Percentiles rank a stretch among this genome's conserved stretches.
Conservation (phyloP, 768 basidiomycete genomes). For the Rhodotorula kratochvilovae region DNA sequence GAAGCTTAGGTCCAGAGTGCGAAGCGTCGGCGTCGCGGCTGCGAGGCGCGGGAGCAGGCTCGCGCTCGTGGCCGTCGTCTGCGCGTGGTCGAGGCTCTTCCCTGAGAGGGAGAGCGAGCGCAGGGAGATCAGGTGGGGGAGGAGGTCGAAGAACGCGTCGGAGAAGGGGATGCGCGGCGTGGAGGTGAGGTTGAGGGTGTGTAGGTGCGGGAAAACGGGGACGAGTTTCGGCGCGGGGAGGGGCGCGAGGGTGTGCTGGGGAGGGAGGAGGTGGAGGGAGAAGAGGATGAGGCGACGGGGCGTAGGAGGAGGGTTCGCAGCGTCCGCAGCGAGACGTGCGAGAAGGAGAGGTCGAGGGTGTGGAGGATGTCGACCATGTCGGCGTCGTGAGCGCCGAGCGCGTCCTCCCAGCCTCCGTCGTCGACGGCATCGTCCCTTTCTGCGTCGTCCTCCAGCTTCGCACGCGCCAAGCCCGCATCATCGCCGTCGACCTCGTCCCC, state of each 20-base stretch:
- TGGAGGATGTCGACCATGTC: neutral
- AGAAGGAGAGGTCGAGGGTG: conserved; percentile 17
- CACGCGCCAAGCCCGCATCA: neutral
- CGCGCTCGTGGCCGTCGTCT: neutral
- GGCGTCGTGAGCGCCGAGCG: neutral
- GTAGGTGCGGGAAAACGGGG: conserved; percentile 13
- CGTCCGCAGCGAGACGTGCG: neutral
- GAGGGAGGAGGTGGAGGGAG: neutral
- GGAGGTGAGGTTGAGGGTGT: conserved; percentile 13
- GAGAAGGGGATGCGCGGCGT: conserved; percentile 2
- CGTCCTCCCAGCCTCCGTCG: neutral
- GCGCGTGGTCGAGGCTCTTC: neutral
- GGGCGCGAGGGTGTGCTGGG: neutral
- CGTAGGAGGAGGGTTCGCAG: conserved; percentile 7
- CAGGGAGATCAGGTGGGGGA: conserved; percentile 13
- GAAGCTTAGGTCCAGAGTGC: conserved; percentile 7
- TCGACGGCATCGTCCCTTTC: neutral
- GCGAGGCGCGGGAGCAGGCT: conserved; percentile 14
- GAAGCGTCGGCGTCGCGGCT: conserved; percentile 9
- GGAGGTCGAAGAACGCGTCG: conserved; percentile 11
- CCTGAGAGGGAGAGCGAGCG: conserved; percentile 15
- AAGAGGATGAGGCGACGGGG: neutral
- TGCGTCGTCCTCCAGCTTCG: neutral
- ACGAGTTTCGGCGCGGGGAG: neutral
- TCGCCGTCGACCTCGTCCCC: neutral